Conservation (phyloP, 2,329 filamentous ascomycete genomes). For the Scopulariopsis brevicaulis region DNA sequence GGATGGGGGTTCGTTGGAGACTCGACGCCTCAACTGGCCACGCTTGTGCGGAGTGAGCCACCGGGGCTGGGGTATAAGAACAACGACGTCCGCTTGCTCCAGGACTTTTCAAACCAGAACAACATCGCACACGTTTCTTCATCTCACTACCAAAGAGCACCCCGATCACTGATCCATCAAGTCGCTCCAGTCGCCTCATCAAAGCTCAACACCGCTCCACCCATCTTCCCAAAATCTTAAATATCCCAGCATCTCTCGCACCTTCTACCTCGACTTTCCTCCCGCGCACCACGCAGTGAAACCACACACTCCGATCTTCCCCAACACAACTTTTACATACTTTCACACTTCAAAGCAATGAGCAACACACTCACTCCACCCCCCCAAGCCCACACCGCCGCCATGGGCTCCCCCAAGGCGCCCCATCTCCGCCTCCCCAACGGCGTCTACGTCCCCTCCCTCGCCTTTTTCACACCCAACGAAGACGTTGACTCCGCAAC, state of each 20-base stretch:
- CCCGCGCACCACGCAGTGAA: no score
- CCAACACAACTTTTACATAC: not conserved
- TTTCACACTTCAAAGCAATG: not conserved
- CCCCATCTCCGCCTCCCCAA: conserved; percentile 19
- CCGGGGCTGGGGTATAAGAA: not conserved
- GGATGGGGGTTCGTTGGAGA: not conserved
- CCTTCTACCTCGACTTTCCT: no score
- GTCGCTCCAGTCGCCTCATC: no score
- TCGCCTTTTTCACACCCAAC: conserved; percentile 58
- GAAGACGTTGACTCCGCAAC: conserved; percentile 57
- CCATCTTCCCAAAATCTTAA: no score
- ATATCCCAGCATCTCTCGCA: no score
- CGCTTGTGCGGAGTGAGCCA: not conserved
- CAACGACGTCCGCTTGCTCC: not conserved
- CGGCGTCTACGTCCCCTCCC: conserved; percentile 62
- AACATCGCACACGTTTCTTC: not conserved
- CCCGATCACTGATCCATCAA: no score
- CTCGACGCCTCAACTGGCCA: not conserved
- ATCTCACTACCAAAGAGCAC: not conserved
- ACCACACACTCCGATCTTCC: no score
- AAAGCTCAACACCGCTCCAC: no score
- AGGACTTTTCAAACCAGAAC: not conserved
- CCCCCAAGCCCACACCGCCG: not conserved
- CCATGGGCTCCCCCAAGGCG: conserved; percentile 4
- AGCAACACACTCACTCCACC: not conserved